These are phyloP conservation scores for Carpinus viminea DNA, from an alignment of 306 rosid species.

Conservation along the genomic window DNA sequence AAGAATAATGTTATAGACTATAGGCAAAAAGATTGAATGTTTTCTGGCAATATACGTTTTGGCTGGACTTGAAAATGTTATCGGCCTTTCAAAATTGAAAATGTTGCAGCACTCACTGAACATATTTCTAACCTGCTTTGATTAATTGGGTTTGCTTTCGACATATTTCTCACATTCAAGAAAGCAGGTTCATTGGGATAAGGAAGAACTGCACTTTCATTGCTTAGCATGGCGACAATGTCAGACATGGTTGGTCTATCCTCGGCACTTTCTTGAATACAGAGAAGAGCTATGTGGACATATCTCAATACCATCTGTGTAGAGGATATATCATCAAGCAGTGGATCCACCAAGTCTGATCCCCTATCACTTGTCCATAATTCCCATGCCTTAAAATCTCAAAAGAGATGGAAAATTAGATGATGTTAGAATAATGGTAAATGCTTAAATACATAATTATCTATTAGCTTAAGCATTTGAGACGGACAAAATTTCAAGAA, in stretches of 20 bases:
- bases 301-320: slow-evolving; percentile 12
- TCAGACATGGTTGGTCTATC: slow-evolving; percentile 41
- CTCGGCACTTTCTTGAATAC: slow-evolving; percentile 39
- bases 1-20: neutral
- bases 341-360: slow-evolving; percentile 22
- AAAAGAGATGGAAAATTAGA: neutral
- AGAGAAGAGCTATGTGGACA: slow-evolving; percentile 34
- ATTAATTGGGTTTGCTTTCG: neutral
- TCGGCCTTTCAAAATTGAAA: neutral
- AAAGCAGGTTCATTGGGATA: slow-evolving; percentile 1
- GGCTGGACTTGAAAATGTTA: neutral
- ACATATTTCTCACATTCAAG: neutral
- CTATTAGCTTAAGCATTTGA: too few relatives aligned
- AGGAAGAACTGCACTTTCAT: neutral
- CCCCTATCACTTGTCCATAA: slow-evolving; percentile 29
- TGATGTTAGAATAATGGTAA: neutral
- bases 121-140: neutral
- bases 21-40: too few relatives aligned
- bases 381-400: slow-evolving; percentile 35
- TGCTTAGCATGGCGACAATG: slow-evolving; percentile 27
- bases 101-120: neutral
- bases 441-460: neutral
- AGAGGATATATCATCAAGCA: neutral
- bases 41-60: neutral
- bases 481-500: too few relatives aligned